Conservation (phyloP, 768 basidiomycete genomes). For the Porpolomopsis calyptriformis region DNA sequence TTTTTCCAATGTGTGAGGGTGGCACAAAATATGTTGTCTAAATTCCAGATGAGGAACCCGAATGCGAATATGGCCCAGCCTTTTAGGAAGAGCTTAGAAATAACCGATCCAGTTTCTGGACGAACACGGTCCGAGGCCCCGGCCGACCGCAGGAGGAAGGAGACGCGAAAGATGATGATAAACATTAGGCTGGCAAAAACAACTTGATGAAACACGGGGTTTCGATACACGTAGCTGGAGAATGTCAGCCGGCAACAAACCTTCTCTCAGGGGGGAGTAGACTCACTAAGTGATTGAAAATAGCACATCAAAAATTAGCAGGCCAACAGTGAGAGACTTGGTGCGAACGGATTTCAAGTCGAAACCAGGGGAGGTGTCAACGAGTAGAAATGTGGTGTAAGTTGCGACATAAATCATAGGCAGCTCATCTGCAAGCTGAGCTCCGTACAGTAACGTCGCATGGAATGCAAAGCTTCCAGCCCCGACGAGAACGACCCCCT, state of each 20-base stretch:
- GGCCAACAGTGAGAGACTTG: constrained; percentile 27
- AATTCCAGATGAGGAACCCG: constrained; percentile 69
- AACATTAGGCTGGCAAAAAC: constrained; percentile 58
- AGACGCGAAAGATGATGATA: constrained; percentile 33
- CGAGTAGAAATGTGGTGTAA: constrained; percentile 48
- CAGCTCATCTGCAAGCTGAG: constrained; percentile 73
- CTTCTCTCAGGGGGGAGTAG: background rate
- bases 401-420: constrained; percentile 72
- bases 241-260: background rate
- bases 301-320: constrained; percentile 41
- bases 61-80: constrained; percentile 48
- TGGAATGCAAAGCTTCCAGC: constrained; percentile 73
- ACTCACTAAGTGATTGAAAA: constrained; percentile 72
- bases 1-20: constrained; percentile 46
- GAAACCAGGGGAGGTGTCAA: constrained; percentile 48
- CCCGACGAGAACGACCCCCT: constrained; percentile 66
- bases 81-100: constrained; percentile 36
- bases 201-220: constrained; percentile 72
- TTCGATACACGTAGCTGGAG: constrained; percentile 50
- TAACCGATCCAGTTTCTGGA: constrained; percentile 27
- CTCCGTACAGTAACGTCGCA: constrained; percentile 61
- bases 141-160: constrained; percentile 41
- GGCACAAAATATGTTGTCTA: constrained; percentile 70
- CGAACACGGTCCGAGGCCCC: constrained; percentile 31
- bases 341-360: constrained; percentile 26